phyloP scores from a whole-genome alignment of 2,329 filamentous ascomycete genomes.

The Nemania bipapillata region DNA sequence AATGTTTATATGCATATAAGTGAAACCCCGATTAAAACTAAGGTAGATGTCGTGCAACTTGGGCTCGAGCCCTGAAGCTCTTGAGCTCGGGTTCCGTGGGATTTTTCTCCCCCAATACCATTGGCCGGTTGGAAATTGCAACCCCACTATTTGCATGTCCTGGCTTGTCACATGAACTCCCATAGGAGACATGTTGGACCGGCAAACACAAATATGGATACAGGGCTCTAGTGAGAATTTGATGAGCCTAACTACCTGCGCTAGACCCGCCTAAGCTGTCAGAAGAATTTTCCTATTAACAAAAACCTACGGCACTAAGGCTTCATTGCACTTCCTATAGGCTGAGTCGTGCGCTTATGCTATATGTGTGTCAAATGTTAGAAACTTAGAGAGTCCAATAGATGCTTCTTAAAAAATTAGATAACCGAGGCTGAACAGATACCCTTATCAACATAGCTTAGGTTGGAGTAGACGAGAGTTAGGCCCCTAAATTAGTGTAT shows the following conservation, averaged over 20 bases:
- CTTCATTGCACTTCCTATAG: too few species aligned
- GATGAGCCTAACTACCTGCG: too few species aligned
- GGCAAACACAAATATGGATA: neutral
- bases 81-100: slow-evolving; percentile 21
- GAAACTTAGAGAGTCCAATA: too few species aligned
- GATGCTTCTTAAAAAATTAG: too few species aligned
- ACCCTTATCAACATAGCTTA: neutral
- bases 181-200: neutral
- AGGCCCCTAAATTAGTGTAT: neutral
- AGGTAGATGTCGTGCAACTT: neutral
- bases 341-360: too few species aligned
- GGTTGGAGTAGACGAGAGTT: neutral
- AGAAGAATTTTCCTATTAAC: too few species aligned
- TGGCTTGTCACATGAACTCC: slow-evolving; percentile 33
- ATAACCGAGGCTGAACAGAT: too few species aligned
- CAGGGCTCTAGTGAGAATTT: neutral
- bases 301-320: too few species aligned
- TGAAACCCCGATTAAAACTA: neutral
- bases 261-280: too few species aligned
- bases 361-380: too few species aligned
- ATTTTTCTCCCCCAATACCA: neutral
- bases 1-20: neutral
- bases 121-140: slow-evolving; percentile 34
- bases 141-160: slow-evolving; percentile 20
- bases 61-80: neutral